These are phyloP conservation scores for Phylloporus rhodoxanthus DNA, from an alignment of 768 basidiomycete genomes.

Conservation along the genomic window DNA sequence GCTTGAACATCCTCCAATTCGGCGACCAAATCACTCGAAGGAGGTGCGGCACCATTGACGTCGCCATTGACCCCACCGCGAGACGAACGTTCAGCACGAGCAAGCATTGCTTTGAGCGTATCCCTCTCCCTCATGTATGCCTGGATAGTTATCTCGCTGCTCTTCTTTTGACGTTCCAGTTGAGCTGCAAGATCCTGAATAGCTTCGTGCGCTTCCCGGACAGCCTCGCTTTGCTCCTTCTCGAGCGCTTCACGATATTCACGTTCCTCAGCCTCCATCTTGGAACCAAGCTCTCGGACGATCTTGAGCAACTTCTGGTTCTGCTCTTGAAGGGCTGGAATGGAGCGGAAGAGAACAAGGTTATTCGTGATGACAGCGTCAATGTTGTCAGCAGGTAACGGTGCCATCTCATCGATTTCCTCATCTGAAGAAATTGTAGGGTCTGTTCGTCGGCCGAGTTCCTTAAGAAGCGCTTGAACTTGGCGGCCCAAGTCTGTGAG, in stretches of 20 bases:
- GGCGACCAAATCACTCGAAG: constrained; percentile 40
- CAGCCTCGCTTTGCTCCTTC: constrained; percentile 69
- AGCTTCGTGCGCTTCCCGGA: constrained; percentile 83
- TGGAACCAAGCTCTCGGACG: constrained; percentile 72
- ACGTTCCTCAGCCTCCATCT: constrained; percentile 81
- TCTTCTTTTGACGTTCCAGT: constrained; percentile 72
- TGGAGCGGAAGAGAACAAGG: constrained; percentile 79
- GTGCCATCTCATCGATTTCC: constrained; percentile 45
- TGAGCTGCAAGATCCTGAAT: constrained; percentile 75
- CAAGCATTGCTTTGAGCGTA: constrained; percentile 70
- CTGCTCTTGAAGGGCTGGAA: constrained; percentile 79
- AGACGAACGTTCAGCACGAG: constrained; percentile 38
- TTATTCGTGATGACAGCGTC: constrained; percentile 83
- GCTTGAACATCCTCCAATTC: constrained; percentile 69
- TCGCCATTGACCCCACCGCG: constrained; percentile 29
- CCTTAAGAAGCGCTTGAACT: constrained; percentile 71
- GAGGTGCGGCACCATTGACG: constrained; percentile 22
- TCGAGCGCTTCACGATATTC: constrained; percentile 68
- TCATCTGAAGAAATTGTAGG: constrained; percentile 73
- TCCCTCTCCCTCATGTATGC: constrained; percentile 87
- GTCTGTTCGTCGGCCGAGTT: constrained; percentile 77
- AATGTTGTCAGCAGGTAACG: constrained; percentile 48
- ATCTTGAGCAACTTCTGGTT: constrained; percentile 86
- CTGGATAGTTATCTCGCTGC: constrained; percentile 63
- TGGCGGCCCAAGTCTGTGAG: constrained; percentile 81